These are phyloP conservation scores for Juglanconis sp. DNA, from an alignment of 2,329 filamentous ascomycete genomes.

Conservation along the genomic window DNA sequence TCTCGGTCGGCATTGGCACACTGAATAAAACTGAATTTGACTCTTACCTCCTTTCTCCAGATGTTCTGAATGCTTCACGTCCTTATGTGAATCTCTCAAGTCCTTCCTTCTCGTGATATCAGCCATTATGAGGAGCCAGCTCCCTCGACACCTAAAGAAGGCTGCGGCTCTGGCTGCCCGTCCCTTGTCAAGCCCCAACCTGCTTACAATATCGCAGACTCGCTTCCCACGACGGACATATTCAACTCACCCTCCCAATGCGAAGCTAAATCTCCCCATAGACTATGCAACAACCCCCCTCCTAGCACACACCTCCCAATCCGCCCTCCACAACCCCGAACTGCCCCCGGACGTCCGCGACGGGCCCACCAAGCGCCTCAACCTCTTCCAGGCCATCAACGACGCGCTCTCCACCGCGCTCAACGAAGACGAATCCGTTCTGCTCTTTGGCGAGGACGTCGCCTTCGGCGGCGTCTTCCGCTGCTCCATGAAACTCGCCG, in stretches of 20 bases:
- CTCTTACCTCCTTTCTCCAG: not conserved
- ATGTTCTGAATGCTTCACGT: not conserved
- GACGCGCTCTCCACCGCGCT: conserved; percentile 81
- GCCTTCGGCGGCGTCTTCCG: conserved; percentile 78
- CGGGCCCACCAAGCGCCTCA: conserved; percentile 78
- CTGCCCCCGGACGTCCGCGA: conserved; percentile 64
- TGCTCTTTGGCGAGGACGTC: conserved; percentile 95
- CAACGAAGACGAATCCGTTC: conserved; percentile 76
- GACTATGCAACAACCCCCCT: conserved; percentile 83
- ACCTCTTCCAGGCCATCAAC: conserved; percentile 92
- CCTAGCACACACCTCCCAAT: conserved; percentile 74
- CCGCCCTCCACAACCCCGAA: conserved; percentile 68
- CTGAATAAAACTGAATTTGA: not conserved
- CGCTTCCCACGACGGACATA: conserved; percentile 32
- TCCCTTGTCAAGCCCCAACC: conserved; percentile 10
- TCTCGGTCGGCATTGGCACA: not conserved
- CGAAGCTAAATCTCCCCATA: conserved; percentile 75
- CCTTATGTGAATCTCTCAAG: not conserved
- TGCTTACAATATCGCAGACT: conserved; percentile 14
- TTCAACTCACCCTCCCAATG: conserved; percentile 57
- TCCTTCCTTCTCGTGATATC: not conserved
- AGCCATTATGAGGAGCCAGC: conserved; percentile 4
- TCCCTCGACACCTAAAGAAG: conserved; percentile 16
- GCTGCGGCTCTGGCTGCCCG: conserved; percentile 8
- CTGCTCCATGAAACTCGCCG: conserved; percentile 63